Evolutionary conservation across 306 rosid genomes (phyloP).

Genomic region (Gastrolobium bilobum): DNA sequence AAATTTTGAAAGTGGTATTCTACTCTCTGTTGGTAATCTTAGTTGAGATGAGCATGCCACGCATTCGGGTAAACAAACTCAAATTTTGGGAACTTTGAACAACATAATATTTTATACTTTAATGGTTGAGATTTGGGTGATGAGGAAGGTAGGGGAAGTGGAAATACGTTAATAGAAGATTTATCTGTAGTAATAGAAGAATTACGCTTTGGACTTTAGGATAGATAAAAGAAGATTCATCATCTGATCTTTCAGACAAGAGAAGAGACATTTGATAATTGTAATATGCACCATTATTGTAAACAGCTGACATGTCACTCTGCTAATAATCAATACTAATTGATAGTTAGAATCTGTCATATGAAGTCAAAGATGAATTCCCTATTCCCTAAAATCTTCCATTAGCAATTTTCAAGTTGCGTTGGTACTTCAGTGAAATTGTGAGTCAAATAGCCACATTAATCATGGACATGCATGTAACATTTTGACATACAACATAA

Average conservation of each 20-base stretch:
- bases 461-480: not conserved
- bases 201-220: conserved; percentile 18
- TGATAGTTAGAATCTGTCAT: not conserved
- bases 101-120: not conserved
- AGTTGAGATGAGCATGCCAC: not conserved
- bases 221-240: not conserved
- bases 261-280: not conserved
- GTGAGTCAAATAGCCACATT: too few species aligned
- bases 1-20: not conserved
- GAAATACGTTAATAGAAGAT: not conserved
- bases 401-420: not conserved
- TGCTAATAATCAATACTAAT: not conserved
- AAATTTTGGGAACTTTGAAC: not conserved
- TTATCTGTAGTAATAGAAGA: not conserved
- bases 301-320: not conserved
- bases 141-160: not conserved
- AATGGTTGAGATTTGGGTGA: conserved; percentile 15
- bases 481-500: not conserved
- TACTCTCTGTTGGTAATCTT: not conserved
- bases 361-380: not conserved
- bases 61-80: conserved; percentile 8
- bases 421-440: not conserved
- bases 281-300: not conserved
- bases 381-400: not conserved
- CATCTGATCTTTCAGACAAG: not conserved